phyloP scores from a whole-genome alignment of 257 asterid genomes.

The Jaltomata sinuosa region DNA sequence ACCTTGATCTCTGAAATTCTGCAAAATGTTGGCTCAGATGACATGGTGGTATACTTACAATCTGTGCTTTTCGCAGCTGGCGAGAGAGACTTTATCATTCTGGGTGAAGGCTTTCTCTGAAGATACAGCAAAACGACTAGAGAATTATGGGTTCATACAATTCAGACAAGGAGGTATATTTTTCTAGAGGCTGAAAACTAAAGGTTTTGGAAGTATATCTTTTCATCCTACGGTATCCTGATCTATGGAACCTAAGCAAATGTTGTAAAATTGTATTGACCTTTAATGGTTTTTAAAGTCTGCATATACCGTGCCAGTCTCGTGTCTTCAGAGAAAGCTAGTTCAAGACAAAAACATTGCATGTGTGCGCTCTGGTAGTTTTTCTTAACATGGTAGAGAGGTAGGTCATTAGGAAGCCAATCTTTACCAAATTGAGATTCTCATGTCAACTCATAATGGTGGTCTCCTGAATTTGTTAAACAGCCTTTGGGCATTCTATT shows the following conservation, averaged over 20 bases:
- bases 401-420: neutral
- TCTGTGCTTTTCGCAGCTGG: slow-evolving; percentile 55
- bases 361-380: neutral
- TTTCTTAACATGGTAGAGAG: neutral
- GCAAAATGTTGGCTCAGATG: neutral
- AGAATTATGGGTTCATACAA: slow-evolving; percentile 95
- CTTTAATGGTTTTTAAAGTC: neutral
- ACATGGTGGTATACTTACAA: neutral
- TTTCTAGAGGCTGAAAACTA: neutral
- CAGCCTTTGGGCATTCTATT: neutral
- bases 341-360: neutral
- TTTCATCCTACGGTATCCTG: neutral
- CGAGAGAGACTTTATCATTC: slow-evolving; percentile 86
- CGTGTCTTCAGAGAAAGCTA: neutral
- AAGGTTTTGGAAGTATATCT: neutral
- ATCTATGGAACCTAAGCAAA: neutral
- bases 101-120: slow-evolving; percentile 99
- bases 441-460: neutral
- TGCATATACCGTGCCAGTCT: neutral
- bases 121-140: slow-evolving; percentile 98
- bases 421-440: neutral
- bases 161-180: slow-evolving; percentile 91
- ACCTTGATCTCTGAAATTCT: neutral
- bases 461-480: neutral
- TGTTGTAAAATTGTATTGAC: neutral